These are phyloP conservation scores for Sodiomyces alkalinus DNA, from an alignment of 2,329 filamentous ascomycete species.

Conservation along the genomic window DNA sequence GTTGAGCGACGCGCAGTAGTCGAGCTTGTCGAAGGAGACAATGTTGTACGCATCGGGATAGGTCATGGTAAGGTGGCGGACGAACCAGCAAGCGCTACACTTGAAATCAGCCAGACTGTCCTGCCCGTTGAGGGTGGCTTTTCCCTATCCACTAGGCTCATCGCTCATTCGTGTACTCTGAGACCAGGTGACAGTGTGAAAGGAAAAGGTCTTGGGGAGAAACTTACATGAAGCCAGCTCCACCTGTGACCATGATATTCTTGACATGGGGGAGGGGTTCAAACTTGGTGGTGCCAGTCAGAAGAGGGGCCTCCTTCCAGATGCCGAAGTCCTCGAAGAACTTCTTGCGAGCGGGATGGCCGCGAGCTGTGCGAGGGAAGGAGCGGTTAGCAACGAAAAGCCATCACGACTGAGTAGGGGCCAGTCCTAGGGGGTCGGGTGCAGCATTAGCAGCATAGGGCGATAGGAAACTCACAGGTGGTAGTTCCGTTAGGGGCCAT, in stretches of 20 bases:
- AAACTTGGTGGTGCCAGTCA: constrained; percentile 56
- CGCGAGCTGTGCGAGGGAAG: too few relatives aligned
- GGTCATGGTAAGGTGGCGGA: constrained; percentile 59
- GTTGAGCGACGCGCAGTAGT: constrained; percentile 69
- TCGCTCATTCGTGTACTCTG: background rate
- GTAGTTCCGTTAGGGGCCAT: too few relatives aligned
- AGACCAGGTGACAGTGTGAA: background rate
- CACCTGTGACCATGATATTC: constrained; percentile 74
- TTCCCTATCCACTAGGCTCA: too few relatives aligned
- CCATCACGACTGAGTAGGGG: too few relatives aligned
- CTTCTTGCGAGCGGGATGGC: constrained; percentile 16
- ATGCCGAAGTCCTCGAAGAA: constrained; percentile 46
- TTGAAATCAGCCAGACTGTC: background rate
- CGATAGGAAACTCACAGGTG: too few relatives aligned
- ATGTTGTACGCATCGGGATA: constrained; percentile 65
- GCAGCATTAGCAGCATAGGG: too few relatives aligned
- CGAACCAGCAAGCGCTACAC: constrained; percentile 63
- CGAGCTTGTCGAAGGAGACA: constrained; percentile 71
- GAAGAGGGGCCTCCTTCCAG: constrained; percentile 57
- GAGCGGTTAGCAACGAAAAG: too few relatives aligned
- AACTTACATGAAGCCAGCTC: constrained; percentile 74
- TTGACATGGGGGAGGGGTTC: constrained; percentile 52
- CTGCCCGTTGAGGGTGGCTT: background rate
- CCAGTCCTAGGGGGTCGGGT: too few relatives aligned
- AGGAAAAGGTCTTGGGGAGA: too few relatives aligned